These are phyloP conservation scores for Venturia aucupariae DNA, from an alignment of 2,329 filamentous ascomycete genomes.

Conservation along the genomic window DNA sequence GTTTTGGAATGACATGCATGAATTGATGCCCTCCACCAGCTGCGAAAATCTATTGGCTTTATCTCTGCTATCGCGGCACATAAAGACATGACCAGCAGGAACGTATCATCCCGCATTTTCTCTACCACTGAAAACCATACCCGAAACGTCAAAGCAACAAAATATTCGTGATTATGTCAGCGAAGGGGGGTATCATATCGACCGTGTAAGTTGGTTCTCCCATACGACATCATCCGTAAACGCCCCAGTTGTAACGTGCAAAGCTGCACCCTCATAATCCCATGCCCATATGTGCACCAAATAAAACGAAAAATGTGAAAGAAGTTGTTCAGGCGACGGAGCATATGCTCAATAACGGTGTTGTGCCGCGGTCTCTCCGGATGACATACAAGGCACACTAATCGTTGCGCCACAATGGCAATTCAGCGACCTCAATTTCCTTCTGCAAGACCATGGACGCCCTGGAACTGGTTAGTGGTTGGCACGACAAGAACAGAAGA, in stretches of 20 bases:
- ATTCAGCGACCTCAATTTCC: background rate
- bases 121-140: background rate
- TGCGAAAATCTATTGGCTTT: background rate
- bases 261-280: background rate
- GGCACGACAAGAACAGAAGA: background rate
- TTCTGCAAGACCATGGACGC: background rate
- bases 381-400: background rate
- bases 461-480: background rate
- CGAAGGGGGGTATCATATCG: slow-evolving; percentile 4
- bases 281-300: background rate
- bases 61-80: background rate
- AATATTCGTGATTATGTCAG: background rate
- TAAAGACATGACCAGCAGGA: background rate
- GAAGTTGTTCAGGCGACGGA: background rate
- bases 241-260: background rate
- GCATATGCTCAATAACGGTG: background rate
- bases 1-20: background rate
- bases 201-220: background rate
- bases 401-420: background rate
- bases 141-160: background rate
- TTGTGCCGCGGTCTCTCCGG: background rate
- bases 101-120: background rate
- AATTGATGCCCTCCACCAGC: background rate
- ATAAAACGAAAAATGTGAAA: background rate
- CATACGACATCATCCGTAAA: background rate